A percentile compares a stretch with the other conserved stretches of the same genome.
Conservation (phyloP, 2,329 filamentous ascomycete genomes). For the Samsoniella hepiali region DNA sequence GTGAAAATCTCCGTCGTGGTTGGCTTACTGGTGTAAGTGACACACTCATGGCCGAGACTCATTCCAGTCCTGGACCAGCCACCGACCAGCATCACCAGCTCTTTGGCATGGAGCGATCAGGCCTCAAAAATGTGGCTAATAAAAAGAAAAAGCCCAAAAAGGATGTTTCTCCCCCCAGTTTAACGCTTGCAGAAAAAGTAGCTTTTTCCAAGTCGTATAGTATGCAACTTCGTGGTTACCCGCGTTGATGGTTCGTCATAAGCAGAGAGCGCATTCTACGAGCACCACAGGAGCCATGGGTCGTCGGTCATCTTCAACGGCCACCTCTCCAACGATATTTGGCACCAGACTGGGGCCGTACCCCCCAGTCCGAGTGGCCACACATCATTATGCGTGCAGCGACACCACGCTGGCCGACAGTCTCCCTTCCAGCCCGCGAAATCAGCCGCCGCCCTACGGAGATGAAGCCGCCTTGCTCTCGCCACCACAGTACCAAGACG, state of each 20-base stretch:
- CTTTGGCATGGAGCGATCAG: not conserved
- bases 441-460: slow-evolving; percentile 15
- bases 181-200: not conserved
- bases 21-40: not conserved
- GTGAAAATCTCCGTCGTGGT: not conserved
- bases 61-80: slow-evolving; percentile 10
- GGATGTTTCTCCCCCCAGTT: not conserved
- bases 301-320: not conserved
- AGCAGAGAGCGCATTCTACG: not conserved
- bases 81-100: not conserved
- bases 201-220: not conserved
- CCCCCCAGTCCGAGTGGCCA: not conserved
- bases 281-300: not conserved
- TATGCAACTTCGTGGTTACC: not conserved
- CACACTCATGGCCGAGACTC: not conserved
- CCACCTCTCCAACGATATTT: not conserved
- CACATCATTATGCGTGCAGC: slow-evolving; percentile 2
- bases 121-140: not conserved
- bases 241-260: not conserved
- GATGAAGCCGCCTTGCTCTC: not conserved
- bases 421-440: slow-evolving; percentile 3
- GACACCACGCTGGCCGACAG: slow-evolving; percentile 12
- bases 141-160: not conserved
- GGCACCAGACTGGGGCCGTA: not conserved
- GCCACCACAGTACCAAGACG: slow-evolving; percentile 10